Base-by-base conservation (phyloP, 805 yeast species). In the Kodamaea hsintzibuensis region DNA sequence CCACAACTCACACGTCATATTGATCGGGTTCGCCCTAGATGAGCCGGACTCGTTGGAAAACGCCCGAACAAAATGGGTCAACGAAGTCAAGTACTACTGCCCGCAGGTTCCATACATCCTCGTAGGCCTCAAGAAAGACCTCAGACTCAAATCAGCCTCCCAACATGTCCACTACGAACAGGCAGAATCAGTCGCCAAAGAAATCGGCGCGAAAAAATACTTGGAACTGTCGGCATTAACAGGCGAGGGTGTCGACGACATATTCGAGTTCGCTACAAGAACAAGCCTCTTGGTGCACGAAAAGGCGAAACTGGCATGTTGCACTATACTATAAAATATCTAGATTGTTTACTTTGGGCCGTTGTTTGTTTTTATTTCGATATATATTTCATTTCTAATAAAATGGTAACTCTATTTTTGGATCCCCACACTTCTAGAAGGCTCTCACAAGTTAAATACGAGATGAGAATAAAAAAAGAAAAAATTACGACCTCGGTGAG, bases 191-290 rank as follows among this genome's bases (percentile, higher is more conserved):
- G 88, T 85, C 22, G 96, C 97, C 0, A 79, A 79, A 52, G 81
- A 82, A 52, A 88, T 92, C 40, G 96, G 96, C 3, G 97, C 97
- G 1, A 84, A 87, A 58, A 80, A 77, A 57, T 92, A 89, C 66
- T 71, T 92, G 65, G 97, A 92, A 64, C 90, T 97, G 65, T 88
- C 96, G 47, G 91, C 98, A 1, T 74, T 92, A 60, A 89, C 96
- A 1, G 98, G 98, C 3, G 96, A 90, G 66, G 96, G 96, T 10
- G 98, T 92, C 18, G 97, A 91, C 69, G 96, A 89, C 65, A 92
- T 92, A 1, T 91, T 92, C 68, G 98, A 92, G 70, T 83, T 84
- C 49, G 97, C 98, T 13, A 89, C 96, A 1, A 78, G 98, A 60
- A 85, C 92, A 2, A 86, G 95, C 64, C 72, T 91, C 53, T 70